Evolutionary conservation across 345 rosid genomes (phyloP).

Genomic region (Hibiscus tridactylites): DNA sequence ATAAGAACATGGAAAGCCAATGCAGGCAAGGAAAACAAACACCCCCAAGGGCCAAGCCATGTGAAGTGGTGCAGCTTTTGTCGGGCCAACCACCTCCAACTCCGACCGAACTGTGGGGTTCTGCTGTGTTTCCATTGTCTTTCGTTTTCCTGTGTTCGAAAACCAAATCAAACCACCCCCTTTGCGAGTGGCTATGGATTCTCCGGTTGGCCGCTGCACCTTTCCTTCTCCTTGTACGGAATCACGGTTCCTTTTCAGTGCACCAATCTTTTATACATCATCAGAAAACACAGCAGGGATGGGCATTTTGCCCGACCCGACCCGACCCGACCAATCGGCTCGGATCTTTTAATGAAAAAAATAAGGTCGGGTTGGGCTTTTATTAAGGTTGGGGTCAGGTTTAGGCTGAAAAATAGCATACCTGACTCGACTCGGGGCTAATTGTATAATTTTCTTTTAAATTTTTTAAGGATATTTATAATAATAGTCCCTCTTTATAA

Average conservation of each 20-base stretch:
- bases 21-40: background rate
- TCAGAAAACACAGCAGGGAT: background rate
- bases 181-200: constrained; percentile 15
- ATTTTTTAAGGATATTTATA: too few species aligned
- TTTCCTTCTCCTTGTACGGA: constrained; percentile 22
- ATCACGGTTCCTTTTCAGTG: background rate
- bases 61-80: constrained; percentile 28
- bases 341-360: too few species aligned
- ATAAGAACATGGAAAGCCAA: background rate
- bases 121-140: background rate
- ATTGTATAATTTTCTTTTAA: too few species aligned
- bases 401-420: too few species aligned
- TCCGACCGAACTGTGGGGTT: constrained; percentile 37
- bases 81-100: constrained; percentile 38
- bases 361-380: too few species aligned
- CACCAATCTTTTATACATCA: background rate
- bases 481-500: too few species aligned
- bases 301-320: too few species aligned
- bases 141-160: background rate
- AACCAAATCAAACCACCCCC: background rate
- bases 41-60: background rate
- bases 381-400: too few species aligned
- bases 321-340: too few species aligned
- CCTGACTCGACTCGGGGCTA: too few species aligned
- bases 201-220: constrained; percentile 16